phyloP scores from a whole-genome alignment of 2,329 filamentous ascomycete genomes.

The Cryphonectria radicalis region DNA sequence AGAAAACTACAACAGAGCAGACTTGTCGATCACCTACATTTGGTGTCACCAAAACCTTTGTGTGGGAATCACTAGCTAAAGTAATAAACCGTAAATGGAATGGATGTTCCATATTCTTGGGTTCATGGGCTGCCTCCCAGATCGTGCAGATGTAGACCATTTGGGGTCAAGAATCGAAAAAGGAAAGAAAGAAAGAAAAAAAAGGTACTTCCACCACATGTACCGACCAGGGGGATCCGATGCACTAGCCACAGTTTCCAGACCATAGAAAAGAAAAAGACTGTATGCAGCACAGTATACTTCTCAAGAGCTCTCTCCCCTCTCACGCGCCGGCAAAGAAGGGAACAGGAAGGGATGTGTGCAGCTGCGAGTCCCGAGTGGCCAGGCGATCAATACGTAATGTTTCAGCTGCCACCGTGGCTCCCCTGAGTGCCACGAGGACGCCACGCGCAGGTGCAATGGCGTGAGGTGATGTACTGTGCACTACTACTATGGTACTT shows the following conservation, averaged over 20 bases:
- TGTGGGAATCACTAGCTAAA: background rate
- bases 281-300: background rate
- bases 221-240: background rate
- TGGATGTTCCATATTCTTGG: background rate
- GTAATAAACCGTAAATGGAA: background rate
- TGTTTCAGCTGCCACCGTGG: constrained; percentile 24
- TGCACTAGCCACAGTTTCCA: background rate
- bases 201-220: background rate
- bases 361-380: background rate
- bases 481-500: too few species aligned
- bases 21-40: background rate
- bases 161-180: background rate
- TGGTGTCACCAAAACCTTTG: background rate
- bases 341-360: too few species aligned
- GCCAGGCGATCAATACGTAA: constrained; percentile 13
- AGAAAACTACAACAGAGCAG: background rate
- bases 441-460: background rate
- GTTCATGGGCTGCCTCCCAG: background rate
- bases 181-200: background rate
- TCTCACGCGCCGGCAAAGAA: too few species aligned
- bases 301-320: too few species aligned
- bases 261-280: background rate
- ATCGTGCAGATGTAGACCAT: background rate
- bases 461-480: too few species aligned
- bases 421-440: constrained; percentile 16